Conservation (phyloP, 2,329 filamentous ascomycete species). For the Camptophora hylomeconis region DNA sequence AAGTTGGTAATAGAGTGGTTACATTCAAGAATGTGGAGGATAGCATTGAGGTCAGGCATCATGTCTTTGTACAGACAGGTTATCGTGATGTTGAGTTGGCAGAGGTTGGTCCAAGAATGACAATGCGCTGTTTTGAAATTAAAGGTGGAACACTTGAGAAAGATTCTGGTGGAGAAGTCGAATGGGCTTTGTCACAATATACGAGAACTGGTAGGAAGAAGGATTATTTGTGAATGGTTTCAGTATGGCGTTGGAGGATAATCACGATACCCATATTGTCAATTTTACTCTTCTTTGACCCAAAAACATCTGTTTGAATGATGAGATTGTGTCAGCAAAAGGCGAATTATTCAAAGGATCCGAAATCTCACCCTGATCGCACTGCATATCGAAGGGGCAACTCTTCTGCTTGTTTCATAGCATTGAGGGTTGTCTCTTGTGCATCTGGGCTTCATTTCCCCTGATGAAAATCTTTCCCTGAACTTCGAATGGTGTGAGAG, state of each 20-base stretch:
- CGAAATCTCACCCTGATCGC: too few species aligned
- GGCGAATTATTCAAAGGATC: too few species aligned
- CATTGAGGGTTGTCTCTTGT: too few species aligned
- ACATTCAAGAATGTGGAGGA: constrained; percentile 89
- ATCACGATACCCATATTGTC: neutral
- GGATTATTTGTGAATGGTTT: constrained; percentile 70
- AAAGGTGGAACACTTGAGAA: constrained; percentile 78
- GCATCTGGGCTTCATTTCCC: too few species aligned
- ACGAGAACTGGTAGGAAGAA: constrained; percentile 90
- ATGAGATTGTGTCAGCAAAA: too few species aligned
- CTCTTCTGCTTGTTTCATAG: too few species aligned
- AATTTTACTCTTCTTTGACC: neutral
- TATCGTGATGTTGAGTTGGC: constrained; percentile 80
- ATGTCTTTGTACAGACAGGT: constrained; percentile 86
- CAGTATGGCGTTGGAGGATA: neutral
- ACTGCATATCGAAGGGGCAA: too few species aligned
- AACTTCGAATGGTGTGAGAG: too few species aligned
- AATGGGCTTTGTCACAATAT: constrained; percentile 94
- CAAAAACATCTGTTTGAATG: too few species aligned
- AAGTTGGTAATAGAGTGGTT: constrained; percentile 76
- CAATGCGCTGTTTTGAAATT: constrained; percentile 93
- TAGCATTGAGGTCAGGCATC: constrained; percentile 78
- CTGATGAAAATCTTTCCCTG: too few species aligned
- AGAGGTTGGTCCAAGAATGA: constrained; percentile 89
- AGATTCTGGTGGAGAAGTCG: constrained; percentile 75